Base-by-base conservation (phyloP, 805 yeast species). In the Kregervanrija pseudodelftensis region DNA sequence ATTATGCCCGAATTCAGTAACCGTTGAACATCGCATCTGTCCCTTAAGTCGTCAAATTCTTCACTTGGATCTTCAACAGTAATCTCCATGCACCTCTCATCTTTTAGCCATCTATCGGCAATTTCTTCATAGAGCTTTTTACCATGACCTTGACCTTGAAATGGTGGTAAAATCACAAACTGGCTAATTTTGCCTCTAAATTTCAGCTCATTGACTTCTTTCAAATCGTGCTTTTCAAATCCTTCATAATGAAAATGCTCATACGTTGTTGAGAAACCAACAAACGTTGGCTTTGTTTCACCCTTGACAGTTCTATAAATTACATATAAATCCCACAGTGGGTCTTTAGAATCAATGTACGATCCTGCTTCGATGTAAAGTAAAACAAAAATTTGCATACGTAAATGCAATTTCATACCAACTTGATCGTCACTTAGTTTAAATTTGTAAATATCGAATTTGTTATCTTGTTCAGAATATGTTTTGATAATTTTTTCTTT, bases 1-100 rank as follows among this genome's bases (percentile, higher is more conserved):
- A 71, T 56, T 39, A 66, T 55, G 0, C 48, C 50, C 4, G 66
- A 63, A 1, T 48, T 48, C 22, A 63, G 60, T 31, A 82, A 60
- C 53, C 81, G 66, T 46, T 66, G 63, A 52, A 88, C 68, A 57
- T 93, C 98, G 50, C 80, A 74, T 31, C 91, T 69, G 59, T 93
- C 97, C 47, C 99, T 73, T 52, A 93, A 68, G 57, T 86, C 95
- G 58, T 93, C 99, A 65, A 93, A 91, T 33, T 79, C 78, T 59
- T 89, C 96, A 57, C 84, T 85, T 3, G 98, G 98, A 60, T 93
- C 99, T 60, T 93, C 98, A 4, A 93, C 88, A 0, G 91, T 87
- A 35, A 93, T 73, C 54, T 90, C 95, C 32, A 67, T 64, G 17
- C 89, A 77, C 1, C 57, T 48, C 0, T 60, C 56, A 50, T 85